Evolutionary conservation across 257 asterid species (phyloP).

Genomic region (Solanum paucissectum): DNA sequence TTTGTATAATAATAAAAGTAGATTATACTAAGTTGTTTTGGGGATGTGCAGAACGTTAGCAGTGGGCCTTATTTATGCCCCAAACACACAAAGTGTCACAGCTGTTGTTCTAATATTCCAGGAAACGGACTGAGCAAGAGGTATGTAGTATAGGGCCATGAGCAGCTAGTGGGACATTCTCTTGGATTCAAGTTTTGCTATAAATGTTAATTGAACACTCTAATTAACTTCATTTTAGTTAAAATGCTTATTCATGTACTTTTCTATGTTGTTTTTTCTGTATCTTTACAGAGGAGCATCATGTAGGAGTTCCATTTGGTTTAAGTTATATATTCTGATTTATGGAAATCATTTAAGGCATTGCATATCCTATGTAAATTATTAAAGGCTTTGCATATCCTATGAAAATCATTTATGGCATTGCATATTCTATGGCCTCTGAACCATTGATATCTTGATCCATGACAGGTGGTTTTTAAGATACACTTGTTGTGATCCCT

Average conservation of each 20-base stretch:
- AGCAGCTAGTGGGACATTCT: background rate
- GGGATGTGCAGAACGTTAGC: conserved; percentile 57
- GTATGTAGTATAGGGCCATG: conserved; percentile 25
- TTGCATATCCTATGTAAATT: background rate
- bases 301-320: background rate
- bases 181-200: background rate
- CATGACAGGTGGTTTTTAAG: conserved; percentile 94
- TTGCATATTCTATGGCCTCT: background rate
- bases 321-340: background rate
- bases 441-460: background rate
- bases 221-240: background rate
- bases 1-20: background rate
- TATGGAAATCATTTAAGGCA: background rate
- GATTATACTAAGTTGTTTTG: conserved; percentile 9
- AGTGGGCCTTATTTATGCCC: conserved; percentile 96
- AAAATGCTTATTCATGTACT: background rate
- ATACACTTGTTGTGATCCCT: conserved; percentile 97
- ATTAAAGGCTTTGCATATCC: background rate
- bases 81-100: conserved; percentile 91
- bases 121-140: conserved; percentile 94
- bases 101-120: conserved; percentile 84
- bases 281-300: background rate
- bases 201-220: background rate
- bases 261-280: background rate
- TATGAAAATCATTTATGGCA: background rate